phyloP scores from a whole-genome alignment of 306 rosid species.

The Geum urbanum region DNA sequence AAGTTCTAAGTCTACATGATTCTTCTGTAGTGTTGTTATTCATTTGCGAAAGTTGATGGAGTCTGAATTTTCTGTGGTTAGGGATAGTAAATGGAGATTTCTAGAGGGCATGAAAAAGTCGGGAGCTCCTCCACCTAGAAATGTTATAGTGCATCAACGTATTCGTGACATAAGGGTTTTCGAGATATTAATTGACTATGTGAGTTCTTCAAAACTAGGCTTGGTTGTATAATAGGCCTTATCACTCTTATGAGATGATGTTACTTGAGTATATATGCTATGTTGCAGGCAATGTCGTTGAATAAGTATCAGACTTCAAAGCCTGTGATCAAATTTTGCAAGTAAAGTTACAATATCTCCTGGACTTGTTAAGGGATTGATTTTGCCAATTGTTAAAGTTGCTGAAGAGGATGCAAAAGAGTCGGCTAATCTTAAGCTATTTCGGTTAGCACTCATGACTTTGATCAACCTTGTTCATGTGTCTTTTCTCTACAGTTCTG shows the following conservation, averaged over 20 bases:
- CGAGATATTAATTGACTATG: conserved; percentile 69
- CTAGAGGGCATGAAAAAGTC: conserved; percentile 65
- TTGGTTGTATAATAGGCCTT: conserved; percentile 12
- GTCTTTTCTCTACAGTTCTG: neutral
- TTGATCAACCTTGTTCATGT: conserved; percentile 73
- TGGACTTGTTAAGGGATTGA: conserved; percentile 65
- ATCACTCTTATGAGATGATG: neutral
- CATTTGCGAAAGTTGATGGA: conserved; percentile 12
- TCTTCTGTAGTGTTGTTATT: conserved; percentile 17
- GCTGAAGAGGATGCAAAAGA: conserved; percentile 58
- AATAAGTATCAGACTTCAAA: conserved; percentile 66
- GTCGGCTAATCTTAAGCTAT: conserved; percentile 59
- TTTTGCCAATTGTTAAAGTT: conserved; percentile 62
- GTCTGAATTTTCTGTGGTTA: conserved; percentile 29
- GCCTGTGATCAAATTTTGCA: conserved; percentile 57
- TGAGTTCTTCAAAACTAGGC: conserved; percentile 44
- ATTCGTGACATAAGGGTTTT: conserved; percentile 65
- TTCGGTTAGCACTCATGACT: conserved; percentile 72
- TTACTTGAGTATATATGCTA: conserved; percentile 15
- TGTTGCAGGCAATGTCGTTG: conserved; percentile 57
- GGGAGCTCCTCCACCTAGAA: conserved; percentile 90
- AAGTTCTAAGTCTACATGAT: neutral
- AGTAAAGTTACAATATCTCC: conserved; percentile 69
- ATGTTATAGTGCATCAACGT: conserved; percentile 80
- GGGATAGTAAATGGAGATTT: conserved; percentile 81